phyloP scores from a whole-genome alignment of 108 stramenopile species.

The Cyclostephanos tholiformis region DNA sequence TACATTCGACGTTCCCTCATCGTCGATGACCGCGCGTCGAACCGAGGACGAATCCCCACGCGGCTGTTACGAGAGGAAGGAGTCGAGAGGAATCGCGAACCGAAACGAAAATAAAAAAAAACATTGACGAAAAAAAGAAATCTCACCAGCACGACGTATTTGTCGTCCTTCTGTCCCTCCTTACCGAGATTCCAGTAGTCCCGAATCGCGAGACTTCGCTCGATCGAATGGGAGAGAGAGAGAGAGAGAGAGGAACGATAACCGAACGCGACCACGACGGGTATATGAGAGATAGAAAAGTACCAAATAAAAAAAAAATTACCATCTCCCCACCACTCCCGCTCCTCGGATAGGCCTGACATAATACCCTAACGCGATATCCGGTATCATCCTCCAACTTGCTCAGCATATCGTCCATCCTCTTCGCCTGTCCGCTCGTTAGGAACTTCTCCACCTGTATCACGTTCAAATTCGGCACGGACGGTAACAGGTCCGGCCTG shows the following conservation, averaged over 20 bases:
- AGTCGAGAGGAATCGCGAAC: too few relatives aligned
- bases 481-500: conserved; percentile 82
- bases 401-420: conserved; percentile 68
- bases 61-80: too few relatives aligned
- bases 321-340: too few relatives aligned
- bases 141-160: conserved; percentile 77
- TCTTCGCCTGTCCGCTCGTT: conserved; percentile 77
- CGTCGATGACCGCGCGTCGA: too few relatives aligned
- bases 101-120: too few relatives aligned
- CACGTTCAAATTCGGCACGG: conserved; percentile 67
- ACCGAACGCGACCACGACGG: too few relatives aligned
- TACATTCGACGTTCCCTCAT: too few relatives aligned
- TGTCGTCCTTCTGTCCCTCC: conserved; percentile 89
- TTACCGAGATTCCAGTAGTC: conserved; percentile 91
- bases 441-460: conserved; percentile 87
- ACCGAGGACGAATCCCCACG: too few relatives aligned
- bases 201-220: conserved; percentile 51
- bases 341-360: conserved; percentile 87
- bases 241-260: neutral
- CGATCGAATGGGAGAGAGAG: neutral
- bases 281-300: too few relatives aligned
- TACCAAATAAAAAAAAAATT: too few relatives aligned
- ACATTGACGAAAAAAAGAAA: too few relatives aligned
- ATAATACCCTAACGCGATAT: conserved; percentile 74
- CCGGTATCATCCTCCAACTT: conserved; percentile 80